Evolutionary conservation across 208 protist genomes (phyloP), one percentile per base, ranked within the genome.

Genomic region (Crithidia sp.): DNA sequence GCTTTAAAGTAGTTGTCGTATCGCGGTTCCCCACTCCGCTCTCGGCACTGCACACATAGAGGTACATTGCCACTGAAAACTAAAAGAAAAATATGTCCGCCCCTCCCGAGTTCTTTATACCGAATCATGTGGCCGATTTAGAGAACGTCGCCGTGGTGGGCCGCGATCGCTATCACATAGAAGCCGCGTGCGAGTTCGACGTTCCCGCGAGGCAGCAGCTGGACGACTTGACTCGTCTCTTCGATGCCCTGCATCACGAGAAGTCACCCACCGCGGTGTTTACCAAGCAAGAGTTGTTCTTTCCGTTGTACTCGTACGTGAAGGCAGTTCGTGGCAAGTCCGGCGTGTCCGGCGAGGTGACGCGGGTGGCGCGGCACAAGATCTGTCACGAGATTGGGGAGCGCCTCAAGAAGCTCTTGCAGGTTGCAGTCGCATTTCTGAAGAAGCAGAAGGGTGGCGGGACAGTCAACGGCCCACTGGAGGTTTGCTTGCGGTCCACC

Each of bases 371-470:
- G 14, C 79, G 92, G 43, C 89, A 96, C 74, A 96, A 96, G 66
- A 93, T 96, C 69, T 96, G 92, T 63, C 92, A 96, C 68, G 89
- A 96, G 77, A 58, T 93, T 13, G 85, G 88, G 12, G 92, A 96
- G 62, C 81, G 89, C 2, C 67, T 96, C 53, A 92, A 92, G 62
- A 96, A 95, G 65, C 81, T 96, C 50, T 80, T 96, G 0, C 89
- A 93, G 54, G 85, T 95, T n/a, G 79, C 72, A 6, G 44, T 92
- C 1, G 79, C 82, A 2, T 96, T 88, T 72, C 53, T 96, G 47
- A 84, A 84, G 67, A 89, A 88, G 67, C 64, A 77, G 41, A 47
- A 28, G 2, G 28, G 7, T 8, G 56, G 59, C 36, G 52, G 53
- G 55, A 28, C 44, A 8, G 17, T 80, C 28, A 91, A 85, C 52